phyloP scores from a whole-genome alignment of 2,329 filamentous ascomycete genomes.

The Colletotrichum tanaceti region DNA sequence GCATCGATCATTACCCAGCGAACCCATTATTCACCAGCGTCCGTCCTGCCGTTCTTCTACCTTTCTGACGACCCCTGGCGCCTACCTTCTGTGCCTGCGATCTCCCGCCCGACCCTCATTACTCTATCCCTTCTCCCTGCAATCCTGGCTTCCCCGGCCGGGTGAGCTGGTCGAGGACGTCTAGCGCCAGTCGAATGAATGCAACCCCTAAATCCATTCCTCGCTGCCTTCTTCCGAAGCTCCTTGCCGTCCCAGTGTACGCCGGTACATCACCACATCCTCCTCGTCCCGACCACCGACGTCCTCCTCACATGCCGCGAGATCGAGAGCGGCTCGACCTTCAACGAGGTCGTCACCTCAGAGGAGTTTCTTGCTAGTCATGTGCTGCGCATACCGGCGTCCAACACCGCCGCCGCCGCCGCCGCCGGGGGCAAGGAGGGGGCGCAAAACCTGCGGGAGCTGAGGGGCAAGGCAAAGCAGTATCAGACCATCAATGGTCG shows the following conservation, averaged over 20 bases:
- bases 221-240: constrained; percentile 99
- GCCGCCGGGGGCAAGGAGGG: constrained; percentile 67
- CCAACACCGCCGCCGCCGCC: constrained; percentile 55
- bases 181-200: constrained; percentile 59
- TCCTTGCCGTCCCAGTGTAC: constrained; percentile 90
- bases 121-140: constrained; percentile 24
- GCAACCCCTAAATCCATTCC: constrained; percentile 98
- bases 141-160: constrained; percentile 40
- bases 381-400: constrained; percentile 83
- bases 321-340: constrained; percentile 80
- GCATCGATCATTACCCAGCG: background rate
- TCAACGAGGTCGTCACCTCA: constrained; percentile 83
- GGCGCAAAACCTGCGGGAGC: constrained; percentile 79
- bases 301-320: constrained; percentile 89
- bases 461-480: constrained; percentile 91
- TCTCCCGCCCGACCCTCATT: constrained; percentile 8
- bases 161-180: constrained; percentile 40
- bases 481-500: constrained; percentile 93
- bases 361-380: constrained; percentile 98
- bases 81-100: constrained; percentile 22
- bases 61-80: constrained; percentile 22
- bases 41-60: no score
- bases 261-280: constrained; percentile 89
- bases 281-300: constrained; percentile 94
- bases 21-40: background rate